These are phyloP conservation scores for Aspergillus aculeatinus DNA, from an alignment of 2,329 filamentous ascomycete species.

Conservation along the genomic window DNA sequence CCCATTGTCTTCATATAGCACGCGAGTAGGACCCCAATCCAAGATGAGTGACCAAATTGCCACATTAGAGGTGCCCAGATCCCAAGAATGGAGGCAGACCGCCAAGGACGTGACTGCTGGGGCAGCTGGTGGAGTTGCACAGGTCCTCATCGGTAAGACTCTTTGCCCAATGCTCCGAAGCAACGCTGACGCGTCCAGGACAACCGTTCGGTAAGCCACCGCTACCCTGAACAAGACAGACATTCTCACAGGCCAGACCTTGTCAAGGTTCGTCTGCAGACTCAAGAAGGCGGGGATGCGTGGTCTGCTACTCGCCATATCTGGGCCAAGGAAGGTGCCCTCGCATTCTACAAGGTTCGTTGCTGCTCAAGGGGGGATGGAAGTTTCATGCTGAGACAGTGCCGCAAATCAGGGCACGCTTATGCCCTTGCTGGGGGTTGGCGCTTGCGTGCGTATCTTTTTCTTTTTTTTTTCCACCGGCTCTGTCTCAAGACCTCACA, in stretches of 20 bases:
- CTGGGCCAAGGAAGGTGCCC: slow-evolving; percentile 76
- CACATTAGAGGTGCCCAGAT: not conserved
- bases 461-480: not conserved
- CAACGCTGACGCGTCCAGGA: not conserved
- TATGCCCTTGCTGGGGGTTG: slow-evolving; percentile 87
- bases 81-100: not conserved
- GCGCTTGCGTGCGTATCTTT: slow-evolving; percentile 67
- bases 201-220: slow-evolving; percentile 2
- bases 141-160: not conserved
- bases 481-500: not conserved
- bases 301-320: slow-evolving; percentile 75
- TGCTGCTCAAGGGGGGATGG: too few species aligned
- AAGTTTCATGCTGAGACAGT: not conserved
- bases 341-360: slow-evolving; percentile 75
- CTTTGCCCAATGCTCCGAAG: not conserved
- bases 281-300: slow-evolving; percentile 71
- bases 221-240: not conserved
- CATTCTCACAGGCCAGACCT: slow-evolving; percentile 58
- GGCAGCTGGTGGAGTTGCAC: not conserved
- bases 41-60: not conserved
- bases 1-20: not conserved
- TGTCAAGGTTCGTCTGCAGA: slow-evolving; percentile 93
- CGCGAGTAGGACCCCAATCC: not conserved
- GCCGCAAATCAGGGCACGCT: slow-evolving; percentile 68
- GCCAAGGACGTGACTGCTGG: not conserved